Conservation (phyloP, 306 rosid genomes). For the Echinosophora koreensis region DNA sequence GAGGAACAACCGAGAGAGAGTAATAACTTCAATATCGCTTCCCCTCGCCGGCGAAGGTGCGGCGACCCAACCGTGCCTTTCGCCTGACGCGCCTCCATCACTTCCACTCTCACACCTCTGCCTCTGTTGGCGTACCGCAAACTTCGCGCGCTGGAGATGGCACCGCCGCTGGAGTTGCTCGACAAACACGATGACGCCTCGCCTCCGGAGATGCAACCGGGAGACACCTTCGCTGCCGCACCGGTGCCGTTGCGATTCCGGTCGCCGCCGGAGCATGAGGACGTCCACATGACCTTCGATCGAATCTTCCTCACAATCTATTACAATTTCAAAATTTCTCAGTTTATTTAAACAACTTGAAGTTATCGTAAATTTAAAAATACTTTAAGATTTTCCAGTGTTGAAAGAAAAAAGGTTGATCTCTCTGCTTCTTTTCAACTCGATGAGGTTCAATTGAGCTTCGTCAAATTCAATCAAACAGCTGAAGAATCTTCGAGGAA, state of each 20-base stretch:
- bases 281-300: constrained; percentile 63
- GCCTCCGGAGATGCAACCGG: constrained; percentile 55
- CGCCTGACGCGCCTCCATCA: background rate
- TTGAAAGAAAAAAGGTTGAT: background rate
- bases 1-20: constrained; percentile 73
- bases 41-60: constrained; percentile 67
- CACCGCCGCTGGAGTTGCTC: constrained; percentile 64
- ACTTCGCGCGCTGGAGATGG: constrained; percentile 64
- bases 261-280: constrained; percentile 49
- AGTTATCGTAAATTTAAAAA: background rate
- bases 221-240: constrained; percentile 40
- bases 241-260: constrained; percentile 33
- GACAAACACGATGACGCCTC: constrained; percentile 74
- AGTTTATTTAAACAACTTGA: constrained; percentile 22
- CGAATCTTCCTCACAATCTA: constrained; percentile 76
- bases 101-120: constrained; percentile 41
- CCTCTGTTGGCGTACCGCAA: constrained; percentile 49
- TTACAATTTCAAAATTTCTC: constrained; percentile 28
- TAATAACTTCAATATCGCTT: constrained; percentile 71
- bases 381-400: background rate
- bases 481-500: background rate
- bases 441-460: background rate
- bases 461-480: background rate
- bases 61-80: constrained; percentile 45
- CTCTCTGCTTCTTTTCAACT: constrained; percentile 4